Conservation (phyloP, 2,329 filamentous ascomycete genomes). For the Trichophyton mentagrophytes region DNA sequence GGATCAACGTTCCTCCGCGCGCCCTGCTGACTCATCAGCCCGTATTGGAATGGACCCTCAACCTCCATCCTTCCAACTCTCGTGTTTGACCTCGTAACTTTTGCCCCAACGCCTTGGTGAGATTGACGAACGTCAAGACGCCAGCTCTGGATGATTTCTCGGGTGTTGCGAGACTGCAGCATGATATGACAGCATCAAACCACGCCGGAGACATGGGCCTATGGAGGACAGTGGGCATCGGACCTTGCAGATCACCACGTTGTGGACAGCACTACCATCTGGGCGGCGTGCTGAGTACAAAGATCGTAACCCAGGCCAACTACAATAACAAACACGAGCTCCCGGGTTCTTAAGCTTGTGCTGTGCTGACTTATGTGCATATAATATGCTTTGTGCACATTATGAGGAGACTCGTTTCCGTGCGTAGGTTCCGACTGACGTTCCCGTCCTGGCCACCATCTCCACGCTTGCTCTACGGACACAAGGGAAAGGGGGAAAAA, state of each 20-base stretch:
- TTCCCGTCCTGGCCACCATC: neutral
- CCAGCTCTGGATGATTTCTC: too few species aligned
- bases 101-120: too few species aligned
- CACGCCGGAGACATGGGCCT: too few species aligned
- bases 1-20: neutral
- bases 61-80: neutral
- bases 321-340: neutral
- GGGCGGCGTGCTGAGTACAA: neutral
- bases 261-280: too few species aligned
- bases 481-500: neutral
- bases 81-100: too few species aligned
- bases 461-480: neutral
- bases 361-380: neutral
- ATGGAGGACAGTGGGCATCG: too few species aligned
- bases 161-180: too few species aligned
- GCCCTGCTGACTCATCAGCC: neutral
- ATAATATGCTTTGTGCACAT: neutral
- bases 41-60: too few species aligned
- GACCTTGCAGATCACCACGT: too few species aligned
- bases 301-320: neutral
- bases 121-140: too few species aligned
- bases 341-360: neutral
- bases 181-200: too few species aligned
- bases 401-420: neutral
- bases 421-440: neutral